Evolutionary conservation across 108 stramenopile genomes (phyloP).

Genomic region (Cylindrotheca closterium): DNA sequence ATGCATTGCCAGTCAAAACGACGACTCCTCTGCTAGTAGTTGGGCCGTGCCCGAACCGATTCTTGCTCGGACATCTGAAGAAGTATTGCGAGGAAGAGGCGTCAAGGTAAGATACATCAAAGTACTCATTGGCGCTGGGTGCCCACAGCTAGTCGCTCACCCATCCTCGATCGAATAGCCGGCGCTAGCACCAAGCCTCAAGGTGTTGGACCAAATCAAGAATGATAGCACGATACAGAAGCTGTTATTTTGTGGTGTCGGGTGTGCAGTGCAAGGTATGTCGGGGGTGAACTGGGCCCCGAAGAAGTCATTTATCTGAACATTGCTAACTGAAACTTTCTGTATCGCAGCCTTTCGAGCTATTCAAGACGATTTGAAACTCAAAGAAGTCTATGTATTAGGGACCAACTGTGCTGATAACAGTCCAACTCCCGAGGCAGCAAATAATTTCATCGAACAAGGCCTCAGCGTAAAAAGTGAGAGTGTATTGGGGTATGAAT

Average conservation of each 20-base stretch:
- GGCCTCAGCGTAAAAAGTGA: constrained; percentile 36
- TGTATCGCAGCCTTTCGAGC: constrained; percentile 55
- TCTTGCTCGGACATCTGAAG: constrained; percentile 54
- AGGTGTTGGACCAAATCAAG: constrained; percentile 66
- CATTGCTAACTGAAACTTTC: neutral
- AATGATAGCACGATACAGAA: constrained; percentile 54
- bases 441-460: constrained; percentile 57
- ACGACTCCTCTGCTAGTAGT: constrained; percentile 6
- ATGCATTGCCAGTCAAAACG: constrained; percentile 54
- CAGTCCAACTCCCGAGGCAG: constrained; percentile 72
- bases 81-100: constrained; percentile 67
- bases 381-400: constrained; percentile 75
- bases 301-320: neutral
- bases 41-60: constrained; percentile 72
- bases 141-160: too few relatives aligned
- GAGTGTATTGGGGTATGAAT: constrained; percentile 63
- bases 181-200: constrained; percentile 68
- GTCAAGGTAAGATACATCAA: constrained; percentile 38
- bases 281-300: neutral
- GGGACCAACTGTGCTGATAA: constrained; percentile 87
- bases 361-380: constrained; percentile 52
- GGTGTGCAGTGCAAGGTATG: constrained; percentile 75
- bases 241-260: constrained; percentile 80
- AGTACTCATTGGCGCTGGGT: too few relatives aligned
- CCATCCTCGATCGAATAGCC: too few relatives aligned